A percentile compares a stretch with the other conserved stretches of the same genome.
Evolutionary conservation across 805 yeast genomes (phyloP).

Genomic region (Metschnikowia dekortorum): DNA sequence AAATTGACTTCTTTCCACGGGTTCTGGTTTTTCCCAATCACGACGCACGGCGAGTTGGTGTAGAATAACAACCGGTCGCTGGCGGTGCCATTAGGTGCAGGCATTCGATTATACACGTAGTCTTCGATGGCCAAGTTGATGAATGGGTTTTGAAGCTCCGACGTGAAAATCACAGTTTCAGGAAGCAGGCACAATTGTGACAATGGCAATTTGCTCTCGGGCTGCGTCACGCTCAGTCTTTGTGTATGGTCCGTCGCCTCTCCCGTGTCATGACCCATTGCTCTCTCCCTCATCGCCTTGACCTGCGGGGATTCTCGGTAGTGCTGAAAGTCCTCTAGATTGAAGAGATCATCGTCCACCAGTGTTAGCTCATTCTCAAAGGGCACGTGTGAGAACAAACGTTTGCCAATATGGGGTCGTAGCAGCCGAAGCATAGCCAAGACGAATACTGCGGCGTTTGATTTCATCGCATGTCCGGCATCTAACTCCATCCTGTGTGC

Average conservation of each 20-base stretch:
- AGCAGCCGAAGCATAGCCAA: background rate
- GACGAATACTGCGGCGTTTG: background rate
- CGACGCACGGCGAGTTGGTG: slow-evolving; percentile 79
- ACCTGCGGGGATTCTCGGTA: slow-evolving; percentile 31
- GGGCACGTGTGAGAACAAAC: slow-evolving; percentile 25
- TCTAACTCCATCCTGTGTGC: background rate
- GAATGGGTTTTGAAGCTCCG: slow-evolving; percentile 62
- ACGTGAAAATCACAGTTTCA: slow-evolving; percentile 53
- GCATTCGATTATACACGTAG: slow-evolving; percentile 64
- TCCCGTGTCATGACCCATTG: background rate
- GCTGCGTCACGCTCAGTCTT: background rate
- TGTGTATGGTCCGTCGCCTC: background rate
- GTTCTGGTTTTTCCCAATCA: slow-evolving; percentile 92
- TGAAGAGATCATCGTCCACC: slow-evolving; percentile 32
- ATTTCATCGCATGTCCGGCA: background rate
- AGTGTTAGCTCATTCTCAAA: slow-evolving; percentile 37
- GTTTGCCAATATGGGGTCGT: background rate
- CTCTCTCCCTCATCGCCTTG: slow-evolving; percentile 12
- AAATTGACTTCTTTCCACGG: slow-evolving; percentile 86
- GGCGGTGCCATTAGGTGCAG: slow-evolving; percentile 25
- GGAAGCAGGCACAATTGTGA: slow-evolving; percentile 7
- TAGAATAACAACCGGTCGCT: slow-evolving; percentile 63
- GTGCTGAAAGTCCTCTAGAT: slow-evolving; percentile 35
- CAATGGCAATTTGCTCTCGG: background rate
- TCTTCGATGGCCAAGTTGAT: slow-evolving; percentile 80